These are phyloP conservation scores for Tagetes patula DNA, from an alignment of 129 eudicot species.

Conservation along the genomic window DNA sequence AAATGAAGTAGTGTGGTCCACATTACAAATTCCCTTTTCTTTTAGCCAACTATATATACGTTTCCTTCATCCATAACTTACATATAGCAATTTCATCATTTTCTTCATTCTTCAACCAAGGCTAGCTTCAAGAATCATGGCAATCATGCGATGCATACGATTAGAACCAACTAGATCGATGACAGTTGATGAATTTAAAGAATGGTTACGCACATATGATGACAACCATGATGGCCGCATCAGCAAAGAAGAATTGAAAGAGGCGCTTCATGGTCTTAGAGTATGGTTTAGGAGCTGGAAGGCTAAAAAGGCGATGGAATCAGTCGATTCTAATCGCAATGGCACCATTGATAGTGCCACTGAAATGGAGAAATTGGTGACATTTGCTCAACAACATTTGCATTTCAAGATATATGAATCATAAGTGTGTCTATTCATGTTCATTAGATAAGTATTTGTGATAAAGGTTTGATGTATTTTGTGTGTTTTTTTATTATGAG, in stretches of 20 bases:
- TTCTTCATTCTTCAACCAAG: background rate
- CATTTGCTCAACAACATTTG: conserved; percentile 50
- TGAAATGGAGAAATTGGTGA: conserved; percentile 51
- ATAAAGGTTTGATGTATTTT: background rate
- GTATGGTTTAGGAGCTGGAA: conserved; percentile 64
- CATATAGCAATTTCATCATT: conserved; percentile 16
- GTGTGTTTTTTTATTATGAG: conserved; percentile 6
- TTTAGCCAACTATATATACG: conserved; percentile 21
- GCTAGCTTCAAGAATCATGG: conserved; percentile 30
- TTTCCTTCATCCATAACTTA: conserved; percentile 14
- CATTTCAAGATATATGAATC: conserved; percentile 48
- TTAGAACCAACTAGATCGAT: conserved; percentile 47
- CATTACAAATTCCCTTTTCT: conserved; percentile 24
- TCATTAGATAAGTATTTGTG: background rate
- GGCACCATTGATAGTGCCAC: conserved; percentile 41
- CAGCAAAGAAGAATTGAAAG: conserved; percentile 47
- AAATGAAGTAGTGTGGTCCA: conserved; percentile 14
- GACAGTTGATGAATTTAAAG: conserved; percentile 58
- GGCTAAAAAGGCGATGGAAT: conserved; percentile 45
- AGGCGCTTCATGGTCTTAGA: conserved; percentile 50
- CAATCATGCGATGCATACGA: conserved; percentile 43
- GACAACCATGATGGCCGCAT: conserved; percentile 57
- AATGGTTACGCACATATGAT: conserved; percentile 53
- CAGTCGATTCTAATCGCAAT: conserved; percentile 42
- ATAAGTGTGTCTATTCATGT: conserved; percentile 19